Evolutionary conservation across 2,329 filamentous ascomycete species (phyloP), one percentile per base, ranked within the genome.

Genomic region (Sporothrix dimorphospora): DNA sequence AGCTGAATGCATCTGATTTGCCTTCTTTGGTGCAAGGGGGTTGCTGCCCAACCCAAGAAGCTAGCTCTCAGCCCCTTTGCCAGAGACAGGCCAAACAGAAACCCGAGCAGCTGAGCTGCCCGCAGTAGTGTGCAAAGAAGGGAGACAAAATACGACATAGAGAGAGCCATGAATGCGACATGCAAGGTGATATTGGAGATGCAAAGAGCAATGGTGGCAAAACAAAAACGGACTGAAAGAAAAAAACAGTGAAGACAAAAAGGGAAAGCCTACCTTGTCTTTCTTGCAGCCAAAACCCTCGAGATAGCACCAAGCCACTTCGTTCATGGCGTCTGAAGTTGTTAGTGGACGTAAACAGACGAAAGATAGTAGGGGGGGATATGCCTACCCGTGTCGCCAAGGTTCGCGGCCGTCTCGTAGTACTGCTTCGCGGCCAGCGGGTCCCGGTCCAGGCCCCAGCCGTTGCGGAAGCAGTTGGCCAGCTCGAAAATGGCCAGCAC

Each of bases 251-350:
- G 11, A 34, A 30, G 2, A n/a, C 53, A 19, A 14, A 61, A 14
- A 30, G 21, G 12, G n/a, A 3, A 59, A 24, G 45, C 93, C 82
- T 86, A 98, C 95, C 92, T 97, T 98, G 85, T 99, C 94, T 82
- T 98, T 99, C 81, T 94, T 96, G 79, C 94, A 95, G 45, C 96
- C 96, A 82, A 97, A 97, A n/a, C 96, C 96, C 80, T 98, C 92
- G 38, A 97, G 82, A 85, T 96, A 98, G 84, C 96, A 99, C 94
- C 94, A 97, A 47, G 91, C 96, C 70, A 91, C 91, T 82, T 98
- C 95, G 79, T 98, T 97, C 94, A 98, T 97, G 72, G 94, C 96
- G 83, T 99, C 96, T 90, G 77, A 19, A 19, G 24, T 71, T 71
- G 51, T 45, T 30, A 71, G 72, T 27, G 66, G 21, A n/a, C 30